Percentiles rank a stretch among this genome's conserved stretches.
Evolutionary conservation across 75 land plant genomes (phyloP).

Genomic region (Azolla pinnata): DNA sequence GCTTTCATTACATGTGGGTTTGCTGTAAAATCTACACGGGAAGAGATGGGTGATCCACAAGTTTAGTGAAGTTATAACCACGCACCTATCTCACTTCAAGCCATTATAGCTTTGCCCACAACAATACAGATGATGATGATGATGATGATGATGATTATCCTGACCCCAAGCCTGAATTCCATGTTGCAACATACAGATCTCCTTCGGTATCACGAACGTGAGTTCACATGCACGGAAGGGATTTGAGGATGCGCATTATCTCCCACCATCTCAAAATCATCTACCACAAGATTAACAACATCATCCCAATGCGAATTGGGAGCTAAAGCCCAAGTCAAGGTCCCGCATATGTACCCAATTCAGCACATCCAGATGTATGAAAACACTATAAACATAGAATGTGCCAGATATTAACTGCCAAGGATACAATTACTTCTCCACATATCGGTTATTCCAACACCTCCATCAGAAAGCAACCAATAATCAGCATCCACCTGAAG

Average conservation of each 20-base stretch:
- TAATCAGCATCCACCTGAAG: constrained; percentile 56
- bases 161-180: no score
- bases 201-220: no score
- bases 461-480: constrained; percentile 47
- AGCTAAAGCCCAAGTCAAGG: constrained; percentile 11
- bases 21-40: no score
- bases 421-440: constrained; percentile 68
- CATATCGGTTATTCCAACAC: constrained; percentile 54
- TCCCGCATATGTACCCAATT: not conserved
- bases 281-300: constrained; percentile 19
- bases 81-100: no score
- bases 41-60: no score
- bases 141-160: no score
- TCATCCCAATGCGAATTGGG: constrained; percentile 30
- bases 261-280: constrained; percentile 25
- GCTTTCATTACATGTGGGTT: no score
- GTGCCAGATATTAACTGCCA: not conserved
- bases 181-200: no score
- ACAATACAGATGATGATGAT: no score
- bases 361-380: not conserved
- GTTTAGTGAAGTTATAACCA: no score
- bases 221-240: no score
- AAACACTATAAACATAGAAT: not conserved
- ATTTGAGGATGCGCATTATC: constrained; percentile 32
- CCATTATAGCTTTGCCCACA: no score